Percentiles rank a stretch among this genome's conserved stretches.
These are phyloP conservation scores for Mortierella sp. DNA, from an alignment of 371 early-diverging fungal species.

Conservation along the genomic window DNA sequence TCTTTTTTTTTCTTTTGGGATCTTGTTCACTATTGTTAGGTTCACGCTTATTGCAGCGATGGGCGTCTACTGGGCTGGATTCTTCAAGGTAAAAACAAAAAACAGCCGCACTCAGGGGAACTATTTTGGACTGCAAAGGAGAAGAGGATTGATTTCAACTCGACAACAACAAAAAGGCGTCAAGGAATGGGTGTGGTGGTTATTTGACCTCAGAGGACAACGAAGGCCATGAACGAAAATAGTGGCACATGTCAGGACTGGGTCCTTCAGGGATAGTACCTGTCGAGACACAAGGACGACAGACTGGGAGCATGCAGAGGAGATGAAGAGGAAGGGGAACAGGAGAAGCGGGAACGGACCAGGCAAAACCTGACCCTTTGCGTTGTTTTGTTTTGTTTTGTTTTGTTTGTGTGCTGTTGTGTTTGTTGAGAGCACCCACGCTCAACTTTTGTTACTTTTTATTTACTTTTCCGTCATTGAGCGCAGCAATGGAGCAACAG, in stretches of 20 bases:
- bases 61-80: constrained; percentile 80
- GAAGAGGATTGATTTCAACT: background rate
- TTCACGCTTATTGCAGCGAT: constrained; percentile 64
- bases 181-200: background rate
- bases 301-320: background rate
- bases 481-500: constrained; percentile 11
- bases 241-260: constrained; percentile 11
- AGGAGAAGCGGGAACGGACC: constrained; percentile 1
- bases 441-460: background rate
- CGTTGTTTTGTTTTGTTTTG: constrained; percentile 3
- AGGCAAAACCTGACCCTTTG: constrained; percentile 11
- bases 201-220: background rate
- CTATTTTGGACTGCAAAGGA: background rate
- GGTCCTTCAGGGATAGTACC: background rate
- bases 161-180: background rate
- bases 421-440: background rate
- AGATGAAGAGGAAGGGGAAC: background rate
- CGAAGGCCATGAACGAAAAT: background rate
- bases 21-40: constrained; percentile 20
- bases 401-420: background rate
- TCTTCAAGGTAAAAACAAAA: constrained; percentile 68
- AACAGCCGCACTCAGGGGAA: background rate
- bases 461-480: constrained; percentile 2
- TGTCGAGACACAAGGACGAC: background rate
- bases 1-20: background rate